Conservation (phyloP, 495 filamentous ascomycete genomes). For the Aspergillus mulundensis region DNA sequence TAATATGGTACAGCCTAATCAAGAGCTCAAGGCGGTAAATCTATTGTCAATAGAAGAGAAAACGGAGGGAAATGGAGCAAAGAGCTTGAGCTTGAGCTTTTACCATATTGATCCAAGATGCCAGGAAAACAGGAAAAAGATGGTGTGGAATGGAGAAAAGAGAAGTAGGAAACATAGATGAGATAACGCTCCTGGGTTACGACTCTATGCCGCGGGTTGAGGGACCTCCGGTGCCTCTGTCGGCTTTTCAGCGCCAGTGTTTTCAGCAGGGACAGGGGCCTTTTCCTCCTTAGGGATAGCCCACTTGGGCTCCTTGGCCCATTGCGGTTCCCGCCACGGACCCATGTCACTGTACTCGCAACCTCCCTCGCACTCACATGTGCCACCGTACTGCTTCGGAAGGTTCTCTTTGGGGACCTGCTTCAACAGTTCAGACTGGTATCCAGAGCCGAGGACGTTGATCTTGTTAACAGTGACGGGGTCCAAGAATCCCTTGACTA, state of each 20-base stretch:
- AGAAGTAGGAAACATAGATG: conserved; percentile 4
- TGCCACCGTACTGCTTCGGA: conserved; percentile 80
- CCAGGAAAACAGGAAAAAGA: conserved; percentile 7
- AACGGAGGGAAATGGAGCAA: conserved; percentile 3
- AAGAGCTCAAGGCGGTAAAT: background rate
- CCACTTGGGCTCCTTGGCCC: conserved; percentile 68
- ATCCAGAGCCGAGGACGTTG: conserved; percentile 75
- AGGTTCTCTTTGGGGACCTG: conserved; percentile 92
- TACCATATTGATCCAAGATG: conserved; percentile 22
- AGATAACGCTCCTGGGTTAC: background rate
- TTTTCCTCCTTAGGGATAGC: conserved; percentile 39
- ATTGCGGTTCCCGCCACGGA: conserved; percentile 84
- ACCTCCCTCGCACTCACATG: conserved; percentile 76
- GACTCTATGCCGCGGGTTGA: conserved; percentile 32
- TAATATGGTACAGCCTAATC: conserved; percentile 7
- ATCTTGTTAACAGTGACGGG: conserved; percentile 97
- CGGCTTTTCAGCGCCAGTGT: conserved; percentile 31
- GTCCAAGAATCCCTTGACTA: conserved; percentile 89
- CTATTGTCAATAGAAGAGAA: conserved; percentile 15
- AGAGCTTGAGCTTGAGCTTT: conserved; percentile 12
- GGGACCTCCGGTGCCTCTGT: conserved; percentile 27
- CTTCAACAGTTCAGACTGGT: conserved; percentile 74
- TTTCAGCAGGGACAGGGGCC: conserved; percentile 25
- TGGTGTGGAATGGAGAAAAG: conserved; percentile 5
- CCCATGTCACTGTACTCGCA: conserved; percentile 86